Percentiles rank a stretch among this genome's conserved stretches.
These are phyloP conservation scores for Thermothelomyces thermophilus DNA, from an alignment of 2,329 filamentous ascomycete species.

Conservation along the genomic window DNA sequence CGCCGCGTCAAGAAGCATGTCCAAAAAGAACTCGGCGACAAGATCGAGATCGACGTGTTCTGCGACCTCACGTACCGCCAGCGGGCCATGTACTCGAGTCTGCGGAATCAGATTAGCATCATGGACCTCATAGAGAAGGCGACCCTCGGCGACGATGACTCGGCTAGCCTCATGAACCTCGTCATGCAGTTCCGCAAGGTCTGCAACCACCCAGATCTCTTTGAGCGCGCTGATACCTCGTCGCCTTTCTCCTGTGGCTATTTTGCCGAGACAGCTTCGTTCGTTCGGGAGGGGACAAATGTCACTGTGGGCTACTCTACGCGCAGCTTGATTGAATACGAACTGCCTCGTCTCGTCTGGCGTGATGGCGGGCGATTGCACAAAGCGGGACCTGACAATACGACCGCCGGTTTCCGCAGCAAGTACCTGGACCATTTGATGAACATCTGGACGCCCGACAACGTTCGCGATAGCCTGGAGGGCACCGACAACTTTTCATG, in stretches of 20 bases:
- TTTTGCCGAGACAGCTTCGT: constrained; percentile 93
- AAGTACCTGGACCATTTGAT: constrained; percentile 74
- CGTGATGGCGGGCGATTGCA: constrained; percentile 71
- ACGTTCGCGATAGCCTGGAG: constrained; percentile 59
- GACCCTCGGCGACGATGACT: constrained; percentile 89
- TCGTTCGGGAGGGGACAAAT: constrained; percentile 78
- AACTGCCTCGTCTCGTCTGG: constrained; percentile 75
- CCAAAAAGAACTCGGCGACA: constrained; percentile 97
- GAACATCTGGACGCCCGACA: constrained; percentile 82
- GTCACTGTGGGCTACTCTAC: constrained; percentile 82
- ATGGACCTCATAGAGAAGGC: constrained; percentile 98
- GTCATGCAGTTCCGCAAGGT: constrained; percentile 99
- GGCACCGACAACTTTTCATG: constrained; percentile 72
- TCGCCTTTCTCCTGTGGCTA: constrained; percentile 78
- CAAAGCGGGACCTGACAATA: constrained; percentile 66
- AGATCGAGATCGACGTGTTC: constrained; percentile 94
- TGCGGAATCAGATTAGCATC: constrained; percentile 95
- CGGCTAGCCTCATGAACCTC: constrained; percentile 94
- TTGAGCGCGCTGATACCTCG: constrained; percentile 86
- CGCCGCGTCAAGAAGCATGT: constrained; percentile 99
- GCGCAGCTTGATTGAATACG: constrained; percentile 77
- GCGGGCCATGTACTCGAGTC: constrained; percentile 82
- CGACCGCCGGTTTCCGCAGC: constrained; percentile 68
- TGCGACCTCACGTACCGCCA: constrained; percentile 96
- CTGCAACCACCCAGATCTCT: constrained; percentile 95